Conservation (phyloP, 2,329 filamentous ascomycete species). For the Apiospora sp. region DNA sequence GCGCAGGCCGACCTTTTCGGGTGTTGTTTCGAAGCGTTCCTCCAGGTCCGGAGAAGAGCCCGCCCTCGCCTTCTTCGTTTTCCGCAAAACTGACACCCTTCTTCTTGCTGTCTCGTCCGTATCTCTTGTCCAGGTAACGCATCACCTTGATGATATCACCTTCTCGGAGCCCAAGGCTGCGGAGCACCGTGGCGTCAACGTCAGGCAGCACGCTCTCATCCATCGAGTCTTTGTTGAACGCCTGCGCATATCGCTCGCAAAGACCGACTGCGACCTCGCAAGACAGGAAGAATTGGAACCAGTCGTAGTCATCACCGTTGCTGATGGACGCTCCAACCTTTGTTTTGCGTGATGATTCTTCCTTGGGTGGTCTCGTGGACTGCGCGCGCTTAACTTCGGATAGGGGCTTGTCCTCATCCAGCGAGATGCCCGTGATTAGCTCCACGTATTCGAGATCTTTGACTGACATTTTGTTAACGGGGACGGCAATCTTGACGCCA, state of each 20-base stretch:
- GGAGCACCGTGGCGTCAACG: conserved; percentile 81
- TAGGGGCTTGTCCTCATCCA: conserved; percentile 94
- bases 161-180: conserved; percentile 91
- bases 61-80: conserved; percentile 64
- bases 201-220: conserved; percentile 92
- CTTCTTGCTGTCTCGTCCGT: conserved; percentile 69
- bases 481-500: conserved; percentile 97
- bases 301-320: conserved; percentile 87
- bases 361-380: conserved; percentile 42
- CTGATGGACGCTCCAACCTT: conserved; percentile 67
- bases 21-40: conserved; percentile 93
- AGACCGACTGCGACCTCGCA: conserved; percentile 92
- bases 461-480: conserved; percentile 92
- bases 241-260: conserved; percentile 92
- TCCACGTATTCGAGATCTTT: conserved; percentile 97
- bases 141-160: conserved; percentile 97
- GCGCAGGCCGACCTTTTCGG: conserved; percentile 86
- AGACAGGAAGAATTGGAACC: conserved; percentile 97
- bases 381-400: conserved; percentile 77
- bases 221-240: conserved; percentile 92
- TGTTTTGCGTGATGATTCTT: conserved; percentile 39
- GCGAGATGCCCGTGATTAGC: conserved; percentile 81
- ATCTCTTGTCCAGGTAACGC: conserved; percentile 85
- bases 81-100: conserved; percentile 42
- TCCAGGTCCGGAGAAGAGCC: conserved; percentile 92